Base-by-base conservation (phyloP, 1,139 yeast genomes). In the Lodderomyces beijingensis region DNA sequence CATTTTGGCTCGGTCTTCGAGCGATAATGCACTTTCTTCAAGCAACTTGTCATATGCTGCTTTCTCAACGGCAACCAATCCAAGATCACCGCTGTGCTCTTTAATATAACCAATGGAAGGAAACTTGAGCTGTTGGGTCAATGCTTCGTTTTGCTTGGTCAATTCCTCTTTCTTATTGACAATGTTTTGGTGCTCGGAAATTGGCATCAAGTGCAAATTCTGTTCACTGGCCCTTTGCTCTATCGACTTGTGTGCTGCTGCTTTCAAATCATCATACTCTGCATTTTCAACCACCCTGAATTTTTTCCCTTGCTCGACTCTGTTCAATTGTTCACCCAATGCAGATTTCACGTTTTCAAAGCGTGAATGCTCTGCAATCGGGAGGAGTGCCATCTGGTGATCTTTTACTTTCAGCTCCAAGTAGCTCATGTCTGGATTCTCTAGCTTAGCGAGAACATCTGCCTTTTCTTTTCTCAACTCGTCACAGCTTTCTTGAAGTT, bases 21-120 rank as follows among this genome's bases (percentile, higher is more conserved):
- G 26, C 1, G 54, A 15, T 33, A 45, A 42, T 2, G 37, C 29
- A 5, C 40, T 39, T 7, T 35, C 31, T 4, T 38, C 31, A 7
- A 27, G 28, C 14, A 52, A 38, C 9, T 29, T 20, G 3, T 39
- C 40, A 12, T 43, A 35, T n/a, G 40, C 37, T 3, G 24, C 24
- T 12, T 25, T 26, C 1, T 32, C 38, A 7, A 51, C 31, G 11
- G 50, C 33, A 3, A 23, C 36, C 27, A 27, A 37, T 2, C 53
- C 53, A 24, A 27, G 12, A 10, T 24, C 30, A 1, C 30, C 34
- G 1, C 59, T 48, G 28, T 55, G 53, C 5, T 40, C 42, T 14
- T 37, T 38, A 35, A 62, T 46, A 37, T 47, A 49, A 2, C 61
- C 65, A 13, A 57, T 36, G 16, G 62, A 48, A 7, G 63, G 65